Evolutionary conservation across 208 protist species (phyloP).

Genomic region (Paratrypanosoma confusum): DNA sequence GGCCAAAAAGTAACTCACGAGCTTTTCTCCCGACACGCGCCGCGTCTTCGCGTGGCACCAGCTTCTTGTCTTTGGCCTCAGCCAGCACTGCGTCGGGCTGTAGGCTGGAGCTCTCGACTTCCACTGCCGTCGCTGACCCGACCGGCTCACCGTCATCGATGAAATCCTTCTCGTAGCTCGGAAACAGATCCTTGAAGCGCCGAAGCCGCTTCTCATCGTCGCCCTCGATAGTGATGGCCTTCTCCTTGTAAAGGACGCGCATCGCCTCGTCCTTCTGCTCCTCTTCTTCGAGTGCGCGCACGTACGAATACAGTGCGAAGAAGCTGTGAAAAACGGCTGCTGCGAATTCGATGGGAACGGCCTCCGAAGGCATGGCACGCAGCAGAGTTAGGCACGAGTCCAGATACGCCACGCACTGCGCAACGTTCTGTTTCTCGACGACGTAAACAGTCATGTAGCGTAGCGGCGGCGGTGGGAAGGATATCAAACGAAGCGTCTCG

Average conservation of each 20-base stretch:
- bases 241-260: slow-evolving; percentile 87
- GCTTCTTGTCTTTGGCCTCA: too few species aligned
- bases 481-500: too few species aligned
- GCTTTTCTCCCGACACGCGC: too few species aligned
- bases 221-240: slow-evolving; percentile 77
- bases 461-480: too few species aligned
- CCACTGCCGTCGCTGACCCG: slow-evolving; percentile 12
- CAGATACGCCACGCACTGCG: slow-evolving; percentile 56
- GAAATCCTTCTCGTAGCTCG: slow-evolving; percentile 89
- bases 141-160: slow-evolving; percentile 21
- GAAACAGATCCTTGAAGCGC: slow-evolving; percentile 85
- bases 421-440: too few species aligned
- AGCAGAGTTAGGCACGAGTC: slow-evolving; percentile 65
- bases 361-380: slow-evolving; percentile 29
- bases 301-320: slow-evolving; percentile 41
- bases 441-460: too few species aligned
- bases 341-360: slow-evolving; percentile 36
- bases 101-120: too few species aligned
- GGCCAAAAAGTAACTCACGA: too few species aligned
- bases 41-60: too few species aligned
- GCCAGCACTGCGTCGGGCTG: too few species aligned
- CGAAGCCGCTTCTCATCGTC: slow-evolving; percentile 87
- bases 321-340: slow-evolving; percentile 53
- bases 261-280: slow-evolving; percentile 63
- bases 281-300: slow-evolving; percentile 73